Evolutionary conservation across 2,329 filamentous ascomycete genomes (phyloP).

Genomic region (Claviceps monticola): DNA sequence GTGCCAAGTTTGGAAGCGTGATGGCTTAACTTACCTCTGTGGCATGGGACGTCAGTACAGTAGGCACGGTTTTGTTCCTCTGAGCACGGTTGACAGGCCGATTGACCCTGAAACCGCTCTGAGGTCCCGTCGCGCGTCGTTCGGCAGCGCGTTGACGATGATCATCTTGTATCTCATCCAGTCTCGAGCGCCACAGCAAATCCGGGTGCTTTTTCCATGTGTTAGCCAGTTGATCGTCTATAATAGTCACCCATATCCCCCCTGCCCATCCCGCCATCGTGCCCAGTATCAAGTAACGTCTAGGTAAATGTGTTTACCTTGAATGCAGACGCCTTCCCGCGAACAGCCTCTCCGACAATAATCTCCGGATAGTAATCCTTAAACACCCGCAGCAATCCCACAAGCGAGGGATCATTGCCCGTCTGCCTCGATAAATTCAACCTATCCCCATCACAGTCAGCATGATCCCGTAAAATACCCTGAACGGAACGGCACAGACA

Average conservation of each 20-base stretch:
- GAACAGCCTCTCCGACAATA: slow-evolving; percentile 56
- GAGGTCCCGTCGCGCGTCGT: slow-evolving; percentile 21
- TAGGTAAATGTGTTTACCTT: slow-evolving; percentile 26
- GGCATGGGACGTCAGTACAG: slow-evolving; percentile 61
- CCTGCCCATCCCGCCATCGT: neutral
- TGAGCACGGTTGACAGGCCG: slow-evolving; percentile 23
- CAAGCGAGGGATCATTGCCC: slow-evolving; percentile 59
- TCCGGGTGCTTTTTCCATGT: slow-evolving; percentile 47
- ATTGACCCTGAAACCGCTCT: slow-evolving; percentile 48
- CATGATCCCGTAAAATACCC: neutral
- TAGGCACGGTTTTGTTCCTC: slow-evolving; percentile 38
- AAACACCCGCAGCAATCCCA: slow-evolving; percentile 66
- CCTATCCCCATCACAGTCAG: slow-evolving; percentile 18
- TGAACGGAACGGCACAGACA: neutral
- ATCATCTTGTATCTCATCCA: slow-evolving; percentile 51
- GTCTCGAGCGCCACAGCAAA: slow-evolving; percentile 54
- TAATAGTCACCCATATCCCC: too few species aligned
- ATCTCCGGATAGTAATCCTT: slow-evolving; percentile 88
- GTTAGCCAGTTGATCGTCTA: slow-evolving; percentile 1
- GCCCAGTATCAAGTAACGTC: neutral
- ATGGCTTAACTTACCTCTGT: slow-evolving; percentile 38
- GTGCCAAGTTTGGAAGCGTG: neutral
- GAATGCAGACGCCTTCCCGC: slow-evolving; percentile 47
- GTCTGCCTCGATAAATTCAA: slow-evolving; percentile 43
- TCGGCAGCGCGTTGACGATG: slow-evolving; percentile 34